phyloP scores from a whole-genome alignment of 768 basidiomycete genomes.

The Suillus subluteus region DNA sequence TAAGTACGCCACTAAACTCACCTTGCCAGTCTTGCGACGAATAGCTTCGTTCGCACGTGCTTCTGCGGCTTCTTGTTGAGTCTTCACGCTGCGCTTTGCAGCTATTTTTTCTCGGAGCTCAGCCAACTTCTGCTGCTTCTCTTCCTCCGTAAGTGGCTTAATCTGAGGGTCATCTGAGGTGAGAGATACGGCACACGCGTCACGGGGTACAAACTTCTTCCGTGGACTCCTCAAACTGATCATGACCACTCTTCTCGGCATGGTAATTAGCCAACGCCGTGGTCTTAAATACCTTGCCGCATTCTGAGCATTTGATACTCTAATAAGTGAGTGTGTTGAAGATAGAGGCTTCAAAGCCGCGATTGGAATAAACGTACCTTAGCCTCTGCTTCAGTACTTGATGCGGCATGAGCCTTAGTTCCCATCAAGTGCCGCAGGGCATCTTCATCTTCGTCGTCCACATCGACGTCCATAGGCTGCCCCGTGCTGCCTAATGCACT shows the following conservation, averaged over 20 bases:
- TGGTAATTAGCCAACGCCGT: slow-evolving; percentile 90
- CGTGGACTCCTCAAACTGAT: slow-evolving; percentile 93
- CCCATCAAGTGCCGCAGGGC: slow-evolving; percentile 54
- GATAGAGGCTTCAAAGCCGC: background rate
- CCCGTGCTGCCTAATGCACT: slow-evolving; percentile 19
- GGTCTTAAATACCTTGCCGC: slow-evolving; percentile 85
- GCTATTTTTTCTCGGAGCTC: slow-evolving; percentile 83
- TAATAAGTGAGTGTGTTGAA: slow-evolving; percentile 26
- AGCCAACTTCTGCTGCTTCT: slow-evolving; percentile 78
- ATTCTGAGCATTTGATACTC: slow-evolving; percentile 85
- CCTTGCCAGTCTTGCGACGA: slow-evolving; percentile 85
- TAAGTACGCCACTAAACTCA: slow-evolving; percentile 27
- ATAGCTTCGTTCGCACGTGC: slow-evolving; percentile 75
- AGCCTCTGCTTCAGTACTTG: slow-evolving; percentile 51
- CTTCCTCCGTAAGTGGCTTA: slow-evolving; percentile 93
- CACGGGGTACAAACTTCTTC: slow-evolving; percentile 67
- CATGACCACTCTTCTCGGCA: slow-evolving; percentile 93
- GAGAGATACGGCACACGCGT: slow-evolving; percentile 2
- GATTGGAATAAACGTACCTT: slow-evolving; percentile 48
- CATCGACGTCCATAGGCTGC: slow-evolving; percentile 56
- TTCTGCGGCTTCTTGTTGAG: slow-evolving; percentile 74
- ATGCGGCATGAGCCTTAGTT: slow-evolving; percentile 37
- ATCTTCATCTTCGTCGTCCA: slow-evolving; percentile 73
- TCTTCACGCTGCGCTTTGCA: slow-evolving; percentile 75
- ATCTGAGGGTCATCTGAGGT: slow-evolving; percentile 51